Conservation (phyloP, 2,329 filamentous ascomycete species). For the Ascochyta rabiei region DNA sequence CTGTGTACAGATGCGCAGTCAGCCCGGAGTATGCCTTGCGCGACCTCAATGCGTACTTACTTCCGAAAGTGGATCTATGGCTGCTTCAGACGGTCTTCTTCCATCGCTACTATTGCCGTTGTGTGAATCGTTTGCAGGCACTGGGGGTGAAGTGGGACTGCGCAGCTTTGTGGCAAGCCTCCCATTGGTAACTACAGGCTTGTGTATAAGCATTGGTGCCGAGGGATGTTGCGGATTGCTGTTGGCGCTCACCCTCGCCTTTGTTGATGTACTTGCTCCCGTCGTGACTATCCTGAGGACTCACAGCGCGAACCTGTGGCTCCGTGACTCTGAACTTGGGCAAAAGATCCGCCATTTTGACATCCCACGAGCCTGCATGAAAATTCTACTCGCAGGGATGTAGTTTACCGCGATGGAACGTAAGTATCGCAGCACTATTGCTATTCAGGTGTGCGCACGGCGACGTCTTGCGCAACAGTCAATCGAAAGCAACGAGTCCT, state of each 20-base stretch:
- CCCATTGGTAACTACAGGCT: slow-evolving; percentile 31
- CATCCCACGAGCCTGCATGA: slow-evolving; percentile 21
- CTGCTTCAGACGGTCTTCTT: slow-evolving; percentile 42
- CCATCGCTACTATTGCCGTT: slow-evolving; percentile 27
- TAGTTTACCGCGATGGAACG: background rate
- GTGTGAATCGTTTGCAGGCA: slow-evolving; percentile 24
- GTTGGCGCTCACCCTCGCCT: slow-evolving; percentile 29
- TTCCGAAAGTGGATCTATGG: slow-evolving; percentile 71
- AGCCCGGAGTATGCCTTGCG: slow-evolving; percentile 17
- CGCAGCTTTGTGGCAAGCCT: slow-evolving; percentile 38
- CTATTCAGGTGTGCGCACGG: background rate
- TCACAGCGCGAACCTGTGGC: slow-evolving; percentile 41
- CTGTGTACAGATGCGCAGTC: slow-evolving; percentile 37
- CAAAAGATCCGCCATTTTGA: slow-evolving; percentile 47
- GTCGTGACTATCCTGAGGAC: slow-evolving; percentile 39
- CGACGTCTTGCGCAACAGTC: background rate
- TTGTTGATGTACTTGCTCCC: slow-evolving; percentile 27
- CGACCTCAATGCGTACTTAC: slow-evolving; percentile 52
- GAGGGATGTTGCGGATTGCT: slow-evolving; percentile 11
- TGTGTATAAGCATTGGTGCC: slow-evolving; percentile 25
- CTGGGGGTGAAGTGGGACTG: slow-evolving; percentile 29
- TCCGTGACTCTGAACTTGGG: slow-evolving; percentile 55
- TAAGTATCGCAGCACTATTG: background rate
- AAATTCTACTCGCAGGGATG: slow-evolving; percentile 2
- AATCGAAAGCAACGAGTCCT: background rate